phyloP scores from a whole-genome alignment of 257 asterid species.

The Ehretia macrophylla region DNA sequence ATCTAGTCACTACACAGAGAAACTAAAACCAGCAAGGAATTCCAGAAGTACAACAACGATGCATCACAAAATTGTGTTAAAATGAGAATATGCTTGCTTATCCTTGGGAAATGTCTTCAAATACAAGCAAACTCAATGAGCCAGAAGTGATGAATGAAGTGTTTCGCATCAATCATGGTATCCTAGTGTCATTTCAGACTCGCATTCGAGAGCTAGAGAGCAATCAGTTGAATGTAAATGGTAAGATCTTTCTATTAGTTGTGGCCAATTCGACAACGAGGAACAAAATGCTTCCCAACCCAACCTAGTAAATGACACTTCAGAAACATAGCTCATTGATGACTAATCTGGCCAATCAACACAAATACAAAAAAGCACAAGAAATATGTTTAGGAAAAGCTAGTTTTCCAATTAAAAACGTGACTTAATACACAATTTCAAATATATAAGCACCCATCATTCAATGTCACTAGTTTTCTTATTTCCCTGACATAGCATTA shows the following conservation, averaged over 20 bases:
- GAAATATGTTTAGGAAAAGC: no score
- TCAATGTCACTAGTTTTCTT: background rate
- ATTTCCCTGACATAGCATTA: no score
- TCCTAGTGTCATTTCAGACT: background rate
- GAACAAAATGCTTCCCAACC: background rate
- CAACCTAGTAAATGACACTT: background rate
- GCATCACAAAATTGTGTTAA: background rate
- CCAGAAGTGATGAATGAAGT: no score
- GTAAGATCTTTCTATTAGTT: background rate
- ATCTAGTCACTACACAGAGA: background rate
- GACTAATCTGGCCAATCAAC: background rate
- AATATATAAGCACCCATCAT: background rate
- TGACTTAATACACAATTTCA: background rate
- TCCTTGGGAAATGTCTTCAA: no score
- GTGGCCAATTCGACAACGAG: background rate
- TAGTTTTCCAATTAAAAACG: background rate
- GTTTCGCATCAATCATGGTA: background rate
- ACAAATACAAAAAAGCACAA: background rate
- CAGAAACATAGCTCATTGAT: background rate
- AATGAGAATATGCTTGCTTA: no score
- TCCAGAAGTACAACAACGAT: background rate
- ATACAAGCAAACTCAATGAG: no score
- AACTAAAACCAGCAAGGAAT: background rate
- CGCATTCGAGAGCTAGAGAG: background rate
- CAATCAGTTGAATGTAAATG: background rate